Conservation (phyloP, 345 rosid species). For the Brassica incana region DNA sequence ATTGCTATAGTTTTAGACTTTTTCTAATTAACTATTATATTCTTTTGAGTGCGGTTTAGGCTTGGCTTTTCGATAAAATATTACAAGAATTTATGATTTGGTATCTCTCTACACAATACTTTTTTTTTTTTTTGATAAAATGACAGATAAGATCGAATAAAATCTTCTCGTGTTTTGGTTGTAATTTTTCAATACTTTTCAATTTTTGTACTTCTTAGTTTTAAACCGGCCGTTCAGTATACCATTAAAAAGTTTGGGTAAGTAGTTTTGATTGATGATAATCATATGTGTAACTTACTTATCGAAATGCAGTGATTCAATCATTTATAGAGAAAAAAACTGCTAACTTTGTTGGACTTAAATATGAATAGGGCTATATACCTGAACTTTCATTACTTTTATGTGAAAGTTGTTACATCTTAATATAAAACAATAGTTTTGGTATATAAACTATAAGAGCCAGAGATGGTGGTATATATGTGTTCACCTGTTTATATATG, state of each 20-base stretch:
- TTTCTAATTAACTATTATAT: constrained; percentile 23
- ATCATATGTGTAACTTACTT: neutral
- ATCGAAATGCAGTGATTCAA: neutral
- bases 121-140: no score
- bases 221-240: neutral
- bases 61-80: neutral
- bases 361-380: neutral
- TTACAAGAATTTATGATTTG: neutral
- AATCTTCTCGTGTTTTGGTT: no score
- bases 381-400: neutral
- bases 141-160: no score
- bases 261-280: neutral
- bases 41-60: constrained; percentile 31
- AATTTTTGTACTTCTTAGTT: neutral
- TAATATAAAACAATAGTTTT: neutral
- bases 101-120: neutral
- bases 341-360: neutral
- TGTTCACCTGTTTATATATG: neutral
- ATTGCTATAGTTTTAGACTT: constrained; percentile 25
- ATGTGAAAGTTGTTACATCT: neutral
- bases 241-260: neutral
- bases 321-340: neutral
- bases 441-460: neutral
- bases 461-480: neutral
- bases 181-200: no score